Conservation (phyloP, 2,329 filamentous ascomycete species). For the Helotiales sp. region DNA sequence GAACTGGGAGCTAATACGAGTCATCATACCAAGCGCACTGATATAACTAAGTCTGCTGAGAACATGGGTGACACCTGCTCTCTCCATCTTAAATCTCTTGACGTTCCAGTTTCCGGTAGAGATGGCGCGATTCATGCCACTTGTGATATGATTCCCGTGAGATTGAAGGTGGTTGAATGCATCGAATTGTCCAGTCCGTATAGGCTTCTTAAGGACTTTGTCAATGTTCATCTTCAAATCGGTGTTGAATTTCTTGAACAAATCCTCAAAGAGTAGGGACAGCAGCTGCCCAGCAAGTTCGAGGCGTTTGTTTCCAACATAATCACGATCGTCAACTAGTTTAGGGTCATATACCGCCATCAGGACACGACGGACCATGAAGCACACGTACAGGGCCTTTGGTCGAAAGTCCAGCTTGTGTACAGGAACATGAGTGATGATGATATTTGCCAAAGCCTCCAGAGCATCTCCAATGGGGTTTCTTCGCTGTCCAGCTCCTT, state of each 20-base stretch:
- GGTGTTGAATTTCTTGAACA: conserved; percentile 93
- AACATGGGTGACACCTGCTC: conserved; percentile 94
- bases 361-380: conserved; percentile 94
- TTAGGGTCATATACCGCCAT: conserved; percentile 91
- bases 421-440: conserved; percentile 93
- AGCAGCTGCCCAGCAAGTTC: conserved; percentile 94
- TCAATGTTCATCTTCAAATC: conserved; percentile 93
- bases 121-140: conserved; percentile 93
- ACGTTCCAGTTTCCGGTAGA: conserved; percentile 97
- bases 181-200: conserved; percentile 84
- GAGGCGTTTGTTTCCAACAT: conserved; percentile 95
- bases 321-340: conserved; percentile 93
- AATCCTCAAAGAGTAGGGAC: conserved; percentile 91
- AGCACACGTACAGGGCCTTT: conserved; percentile 94
- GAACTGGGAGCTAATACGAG: conserved; percentile 95
- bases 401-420: conserved; percentile 90
- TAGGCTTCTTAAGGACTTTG: conserved; percentile 92
- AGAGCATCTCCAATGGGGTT: conserved; percentile 90
- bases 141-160: conserved; percentile 83
- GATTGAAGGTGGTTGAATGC: conserved; percentile 81
- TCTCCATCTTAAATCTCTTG: conserved; percentile 98
- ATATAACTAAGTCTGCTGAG: conserved; percentile 96
- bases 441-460: conserved; percentile 87
- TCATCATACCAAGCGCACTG: conserved; percentile 98
- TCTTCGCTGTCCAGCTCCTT: conserved; percentile 57